Conservation (phyloP, 805 yeast species). For the Candida loeiensis region DNA sequence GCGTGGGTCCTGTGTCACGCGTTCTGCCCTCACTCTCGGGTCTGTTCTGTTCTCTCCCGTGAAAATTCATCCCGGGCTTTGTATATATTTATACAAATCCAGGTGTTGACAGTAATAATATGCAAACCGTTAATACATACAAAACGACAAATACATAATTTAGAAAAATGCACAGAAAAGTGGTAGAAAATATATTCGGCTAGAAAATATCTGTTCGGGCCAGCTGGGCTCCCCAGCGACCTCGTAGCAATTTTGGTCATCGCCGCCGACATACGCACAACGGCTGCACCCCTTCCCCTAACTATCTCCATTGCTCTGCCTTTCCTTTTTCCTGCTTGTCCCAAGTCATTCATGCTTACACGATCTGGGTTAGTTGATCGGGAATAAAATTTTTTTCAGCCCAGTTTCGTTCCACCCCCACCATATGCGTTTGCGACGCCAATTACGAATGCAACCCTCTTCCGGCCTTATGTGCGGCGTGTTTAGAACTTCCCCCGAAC, state of each 20-base stretch:
- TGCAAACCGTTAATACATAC: conserved; percentile 11
- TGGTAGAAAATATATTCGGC: conserved; percentile 3
- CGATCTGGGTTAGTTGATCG: conserved; percentile 6
- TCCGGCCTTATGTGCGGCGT: background rate
- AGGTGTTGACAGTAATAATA: conserved; percentile 11
- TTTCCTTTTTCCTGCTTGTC: too few relatives aligned
- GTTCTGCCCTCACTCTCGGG: too few relatives aligned
- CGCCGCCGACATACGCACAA: background rate
- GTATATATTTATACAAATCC: conserved; percentile 10
- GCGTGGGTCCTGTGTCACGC: too few relatives aligned
- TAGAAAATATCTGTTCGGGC: conserved; percentile 2
- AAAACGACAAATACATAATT: conserved; percentile 8
- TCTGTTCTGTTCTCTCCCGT: background rate
- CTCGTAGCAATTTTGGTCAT: background rate
- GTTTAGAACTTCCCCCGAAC: background rate
- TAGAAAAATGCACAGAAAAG: conserved; percentile 6
- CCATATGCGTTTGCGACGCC: background rate
- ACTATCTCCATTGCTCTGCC: background rate
- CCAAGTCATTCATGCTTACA: conserved; percentile 2
- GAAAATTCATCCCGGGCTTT: conserved; percentile 2
- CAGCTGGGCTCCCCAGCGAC: background rate
- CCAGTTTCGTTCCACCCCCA: conserved; percentile 7
- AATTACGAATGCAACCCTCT: background rate
- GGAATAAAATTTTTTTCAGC: conserved; percentile 2
- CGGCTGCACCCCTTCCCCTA: background rate